Base-by-base conservation (phyloP, 805 yeast species). In the Kodamaea restingae region DNA sequence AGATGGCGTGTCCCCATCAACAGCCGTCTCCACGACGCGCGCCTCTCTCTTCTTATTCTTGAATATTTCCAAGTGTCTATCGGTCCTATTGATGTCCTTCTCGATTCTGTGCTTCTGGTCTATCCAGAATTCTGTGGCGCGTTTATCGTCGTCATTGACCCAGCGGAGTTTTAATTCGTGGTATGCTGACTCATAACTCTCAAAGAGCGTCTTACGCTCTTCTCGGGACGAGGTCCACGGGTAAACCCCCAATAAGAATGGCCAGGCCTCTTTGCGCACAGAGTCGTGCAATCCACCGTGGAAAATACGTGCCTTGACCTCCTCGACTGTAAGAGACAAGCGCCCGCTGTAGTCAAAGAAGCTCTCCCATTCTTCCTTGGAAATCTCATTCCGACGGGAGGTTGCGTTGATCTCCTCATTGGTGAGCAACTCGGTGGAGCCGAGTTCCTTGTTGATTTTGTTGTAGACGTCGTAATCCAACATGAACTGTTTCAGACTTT, bases 1-100 rank as follows among this genome's bases (percentile, higher is more conserved):
- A 20, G 49, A 28, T 61, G 65, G 2, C 71, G 65, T 12, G 4
- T 61, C 54, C 4, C 36, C 17, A 11, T 35, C 12, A 17, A 9
- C 17, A 10, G n/a, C 24, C 7, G 34, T 9, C 7, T 11, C 34
- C 8, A 20, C 22, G 8, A 22, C 12, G n/a, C n/a, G 12, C 5
- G 15, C 7, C 7, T 18, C 36, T 10, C 36, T 17, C 34, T 70
- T 74, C 6, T 67, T 67, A 38, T 58, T 55, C 40, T 65, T 63
- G 61, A 80, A 93, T 2, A 90, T 60, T 1, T 78, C 75, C 33
- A 90, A 58, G 34, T 82, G 75, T 17, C 98, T 73, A 61, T 91
- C 98, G 7, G 96, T 91, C 48, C 98, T 73, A 48, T 82, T 86
- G 15, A 93, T 84, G 62, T 93, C 98, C 59, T 93, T 93, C 50